Conservation (phyloP, 2,329 filamentous ascomycete species). For the Penicillium sumatraense region DNA sequence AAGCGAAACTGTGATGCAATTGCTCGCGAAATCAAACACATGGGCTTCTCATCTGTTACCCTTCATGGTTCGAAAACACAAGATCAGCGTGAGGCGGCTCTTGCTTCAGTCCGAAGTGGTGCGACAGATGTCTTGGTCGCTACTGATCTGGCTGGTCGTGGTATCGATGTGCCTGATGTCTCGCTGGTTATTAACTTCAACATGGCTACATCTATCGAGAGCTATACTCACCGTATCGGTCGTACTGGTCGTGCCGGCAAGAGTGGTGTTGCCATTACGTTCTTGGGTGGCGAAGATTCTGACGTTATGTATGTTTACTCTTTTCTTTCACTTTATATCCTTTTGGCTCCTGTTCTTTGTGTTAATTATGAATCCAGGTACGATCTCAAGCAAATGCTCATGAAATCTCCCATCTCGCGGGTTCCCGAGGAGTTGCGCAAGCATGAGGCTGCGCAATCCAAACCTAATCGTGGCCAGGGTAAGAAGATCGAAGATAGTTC, state of each 20-base stretch:
- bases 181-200: constrained; percentile 98
- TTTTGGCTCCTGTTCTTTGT: constrained; percentile 2
- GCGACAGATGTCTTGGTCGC: constrained; percentile 87
- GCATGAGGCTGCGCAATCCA: constrained; percentile 90
- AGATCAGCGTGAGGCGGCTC: constrained; percentile 92
- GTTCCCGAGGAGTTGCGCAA: constrained; percentile 89
- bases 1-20: constrained; percentile 98
- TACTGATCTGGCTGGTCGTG: constrained; percentile 91
- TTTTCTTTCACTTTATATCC: background rate
- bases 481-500: constrained; percentile 54
- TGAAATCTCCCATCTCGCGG: constrained; percentile 83
- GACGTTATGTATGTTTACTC: constrained; percentile 72
- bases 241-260: constrained; percentile 97
- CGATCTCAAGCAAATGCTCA: constrained; percentile 93
- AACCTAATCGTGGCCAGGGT: constrained; percentile 57
- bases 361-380: constrained; percentile 52
- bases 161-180: constrained; percentile 97
- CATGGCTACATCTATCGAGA: constrained; percentile 92
- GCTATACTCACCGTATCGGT: constrained; percentile 94
- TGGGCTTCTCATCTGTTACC: constrained; percentile 88
- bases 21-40: constrained; percentile 88
- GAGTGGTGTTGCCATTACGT: constrained; percentile 93
- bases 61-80: constrained; percentile 96
- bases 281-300: constrained; percentile 85
- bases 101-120: constrained; percentile 81